Evolutionary conservation across 495 filamentous ascomycete genomes (phyloP).

Genomic region (Lasiosphaeris hirsuta): DNA sequence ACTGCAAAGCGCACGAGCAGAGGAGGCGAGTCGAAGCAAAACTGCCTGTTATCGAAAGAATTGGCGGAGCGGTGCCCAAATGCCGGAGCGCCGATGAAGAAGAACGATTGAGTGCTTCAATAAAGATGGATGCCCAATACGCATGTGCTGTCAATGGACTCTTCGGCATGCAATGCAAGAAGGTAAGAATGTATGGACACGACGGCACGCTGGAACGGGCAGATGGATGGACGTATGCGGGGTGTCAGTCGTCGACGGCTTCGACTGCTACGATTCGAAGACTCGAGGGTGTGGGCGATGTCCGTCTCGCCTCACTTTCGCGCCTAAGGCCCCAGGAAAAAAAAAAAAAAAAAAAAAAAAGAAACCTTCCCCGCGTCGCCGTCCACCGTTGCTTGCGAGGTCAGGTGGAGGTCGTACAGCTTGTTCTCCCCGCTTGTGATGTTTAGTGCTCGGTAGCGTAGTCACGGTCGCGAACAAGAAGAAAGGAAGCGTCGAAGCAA

Average conservation of each 20-base stretch:
- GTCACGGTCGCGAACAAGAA: not conserved
- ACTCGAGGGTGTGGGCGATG: not conserved
- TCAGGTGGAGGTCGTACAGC: constrained; percentile 12
- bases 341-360: constrained; percentile 14
- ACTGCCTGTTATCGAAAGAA: not conserved
- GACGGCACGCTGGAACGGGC: not conserved
- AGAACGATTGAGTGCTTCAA: not conserved
- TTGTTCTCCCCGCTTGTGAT: not conserved
- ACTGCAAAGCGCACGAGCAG: not conserved
- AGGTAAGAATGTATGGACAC: constrained; percentile 3
- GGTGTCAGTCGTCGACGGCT: not conserved
- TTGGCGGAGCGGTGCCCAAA: not conserved
- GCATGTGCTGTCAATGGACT: not conserved
- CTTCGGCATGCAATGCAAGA: not conserved
- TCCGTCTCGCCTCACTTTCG: constrained; percentile 2
- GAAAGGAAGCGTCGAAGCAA: not conserved
- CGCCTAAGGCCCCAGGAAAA: constrained; percentile 1
- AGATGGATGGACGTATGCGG: constrained; percentile 7
- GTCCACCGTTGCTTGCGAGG: constrained; percentile 5
- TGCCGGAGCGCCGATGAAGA: not conserved
- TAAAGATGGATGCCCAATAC: constrained; percentile 16
- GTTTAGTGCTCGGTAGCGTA: not conserved
- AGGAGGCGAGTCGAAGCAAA: not conserved
- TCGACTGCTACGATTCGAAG: constrained; percentile 4
- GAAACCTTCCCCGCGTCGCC: constrained; percentile 12